Evolutionary conservation across 2,329 filamentous ascomycete species (phyloP).

Genomic region (Mollisiaceae sp.): DNA sequence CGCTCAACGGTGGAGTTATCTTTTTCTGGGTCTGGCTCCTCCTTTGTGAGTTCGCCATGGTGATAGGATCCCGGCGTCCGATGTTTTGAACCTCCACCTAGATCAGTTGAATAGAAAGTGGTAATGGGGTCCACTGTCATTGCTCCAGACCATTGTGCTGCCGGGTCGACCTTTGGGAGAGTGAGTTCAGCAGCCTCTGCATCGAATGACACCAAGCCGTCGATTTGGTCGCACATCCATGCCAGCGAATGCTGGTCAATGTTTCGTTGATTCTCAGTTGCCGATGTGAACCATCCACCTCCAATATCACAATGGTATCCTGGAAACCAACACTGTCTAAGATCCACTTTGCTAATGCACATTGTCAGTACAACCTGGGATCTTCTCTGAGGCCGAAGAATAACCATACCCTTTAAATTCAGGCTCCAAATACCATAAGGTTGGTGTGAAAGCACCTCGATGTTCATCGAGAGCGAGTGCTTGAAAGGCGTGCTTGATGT

Average conservation of each 20-base stretch:
- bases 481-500: constrained; percentile 53
- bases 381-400: background rate
- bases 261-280: background rate
- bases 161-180: background rate
- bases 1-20: constrained; percentile 13
- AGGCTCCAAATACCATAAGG: constrained; percentile 42
- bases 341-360: constrained; percentile 4
- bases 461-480: constrained; percentile 55
- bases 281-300: constrained; percentile 4
- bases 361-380: background rate
- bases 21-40: background rate
- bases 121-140: constrained; percentile 14
- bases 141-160: constrained; percentile 2
- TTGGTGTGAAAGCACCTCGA: constrained; percentile 44
- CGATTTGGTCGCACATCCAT: constrained; percentile 26
- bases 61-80: constrained; percentile 21
- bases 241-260: constrained; percentile 18
- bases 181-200: background rate
- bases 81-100: constrained; percentile 9
- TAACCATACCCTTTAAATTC: constrained; percentile 4
- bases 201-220: constrained; percentile 16
- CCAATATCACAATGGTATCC: constrained; percentile 24
- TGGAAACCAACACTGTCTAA: constrained; percentile 28
- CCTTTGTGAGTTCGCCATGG: background rate
- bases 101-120: constrained; percentile 3